Evolutionary conservation across 805 yeast species (phyloP).

Genomic region (Diddensiella transvaalensis): DNA sequence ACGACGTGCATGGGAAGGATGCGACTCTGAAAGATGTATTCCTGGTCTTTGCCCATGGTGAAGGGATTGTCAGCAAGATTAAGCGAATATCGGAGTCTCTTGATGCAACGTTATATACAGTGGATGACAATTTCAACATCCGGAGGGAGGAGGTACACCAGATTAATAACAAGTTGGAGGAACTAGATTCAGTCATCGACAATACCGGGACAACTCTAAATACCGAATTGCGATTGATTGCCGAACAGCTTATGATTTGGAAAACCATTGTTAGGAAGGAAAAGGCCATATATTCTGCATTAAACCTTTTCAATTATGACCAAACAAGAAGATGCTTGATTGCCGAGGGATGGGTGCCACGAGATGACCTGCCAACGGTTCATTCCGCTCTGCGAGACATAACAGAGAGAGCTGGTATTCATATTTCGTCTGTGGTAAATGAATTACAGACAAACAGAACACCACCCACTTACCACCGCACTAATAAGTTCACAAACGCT

Average conservation of each 20-base stretch:
- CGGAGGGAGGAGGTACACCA: slow-evolving; percentile 36
- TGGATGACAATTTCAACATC: slow-evolving; percentile 47
- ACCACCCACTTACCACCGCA: slow-evolving; percentile 92
- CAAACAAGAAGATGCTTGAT: slow-evolving; percentile 76
- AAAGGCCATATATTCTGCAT: slow-evolving; percentile 70
- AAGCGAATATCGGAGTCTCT: slow-evolving; percentile 82
- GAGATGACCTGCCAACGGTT: slow-evolving; percentile 58
- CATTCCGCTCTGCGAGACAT: slow-evolving; percentile 60
- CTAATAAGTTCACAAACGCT: slow-evolving; percentile 87
- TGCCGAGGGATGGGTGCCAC: slow-evolving; percentile 98
- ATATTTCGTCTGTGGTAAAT: slow-evolving; percentile 45
- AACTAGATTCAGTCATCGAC: slow-evolving; percentile 55
- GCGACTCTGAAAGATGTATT: slow-evolving; percentile 74
- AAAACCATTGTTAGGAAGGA: slow-evolving; percentile 67
- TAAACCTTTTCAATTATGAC: slow-evolving; percentile 79
- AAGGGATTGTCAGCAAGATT: slow-evolving; percentile 62
- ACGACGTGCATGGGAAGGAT: slow-evolving; percentile 53
- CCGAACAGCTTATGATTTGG: slow-evolving; percentile 74
- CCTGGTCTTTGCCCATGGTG: slow-evolving; percentile 89
- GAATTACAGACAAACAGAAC: slow-evolving; percentile 70
- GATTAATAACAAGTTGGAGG: slow-evolving; percentile 48
- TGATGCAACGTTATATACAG: slow-evolving; percentile 70
- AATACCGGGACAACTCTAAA: slow-evolving; percentile 63
- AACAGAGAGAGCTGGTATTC: slow-evolving; percentile 44
- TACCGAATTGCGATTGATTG: slow-evolving; percentile 74